phyloP scores from a whole-genome alignment of 805 yeast species.

The Vanderwaltozyma yarrowii region DNA sequence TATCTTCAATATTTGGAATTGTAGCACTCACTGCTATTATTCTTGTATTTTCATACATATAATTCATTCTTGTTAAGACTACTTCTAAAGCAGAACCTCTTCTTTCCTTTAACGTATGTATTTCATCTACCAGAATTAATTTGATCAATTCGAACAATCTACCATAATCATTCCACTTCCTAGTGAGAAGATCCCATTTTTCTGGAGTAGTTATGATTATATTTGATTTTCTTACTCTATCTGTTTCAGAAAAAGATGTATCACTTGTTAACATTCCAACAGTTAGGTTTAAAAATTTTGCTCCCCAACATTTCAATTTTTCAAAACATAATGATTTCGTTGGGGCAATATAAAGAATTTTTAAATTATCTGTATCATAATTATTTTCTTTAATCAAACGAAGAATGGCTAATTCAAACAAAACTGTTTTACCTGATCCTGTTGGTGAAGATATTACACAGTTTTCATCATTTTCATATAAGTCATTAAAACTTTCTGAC shows the following conservation, averaged over 20 bases:
- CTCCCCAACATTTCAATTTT: slow-evolving; percentile 37
- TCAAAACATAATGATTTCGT: slow-evolving; percentile 49
- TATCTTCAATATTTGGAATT: slow-evolving; percentile 40
- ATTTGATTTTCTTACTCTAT: slow-evolving; percentile 37
- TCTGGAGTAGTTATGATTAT: slow-evolving; percentile 52
- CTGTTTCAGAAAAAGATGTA: slow-evolving; percentile 36
- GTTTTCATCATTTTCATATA: slow-evolving; percentile 32
- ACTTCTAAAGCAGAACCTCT: slow-evolving; percentile 43
- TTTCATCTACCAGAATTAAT: slow-evolving; percentile 40
- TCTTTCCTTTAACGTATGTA: slow-evolving; percentile 36
- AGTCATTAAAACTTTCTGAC: slow-evolving; percentile 31
- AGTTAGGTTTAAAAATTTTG: slow-evolving; percentile 33
- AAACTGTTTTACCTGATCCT: slow-evolving; percentile 49
- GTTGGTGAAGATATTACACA: slow-evolving; percentile 47
- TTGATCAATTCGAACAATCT: slow-evolving; percentile 33
- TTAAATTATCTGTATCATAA: slow-evolving; percentile 9
- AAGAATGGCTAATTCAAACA: slow-evolving; percentile 44
- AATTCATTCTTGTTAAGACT: slow-evolving; percentile 39
- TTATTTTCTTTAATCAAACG: slow-evolving; percentile 20
- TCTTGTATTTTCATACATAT: slow-evolving; percentile 29
- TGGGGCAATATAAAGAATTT: slow-evolving; percentile 46
- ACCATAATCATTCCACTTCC: slow-evolving; percentile 38
- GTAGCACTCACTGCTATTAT: slow-evolving; percentile 44
- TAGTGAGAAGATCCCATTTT: slow-evolving; percentile 49
- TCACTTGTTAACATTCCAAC: slow-evolving; percentile 50